phyloP scores from a whole-genome alignment of 2,329 filamentous ascomycete species.

The Monosporascus cannonballus region DNA sequence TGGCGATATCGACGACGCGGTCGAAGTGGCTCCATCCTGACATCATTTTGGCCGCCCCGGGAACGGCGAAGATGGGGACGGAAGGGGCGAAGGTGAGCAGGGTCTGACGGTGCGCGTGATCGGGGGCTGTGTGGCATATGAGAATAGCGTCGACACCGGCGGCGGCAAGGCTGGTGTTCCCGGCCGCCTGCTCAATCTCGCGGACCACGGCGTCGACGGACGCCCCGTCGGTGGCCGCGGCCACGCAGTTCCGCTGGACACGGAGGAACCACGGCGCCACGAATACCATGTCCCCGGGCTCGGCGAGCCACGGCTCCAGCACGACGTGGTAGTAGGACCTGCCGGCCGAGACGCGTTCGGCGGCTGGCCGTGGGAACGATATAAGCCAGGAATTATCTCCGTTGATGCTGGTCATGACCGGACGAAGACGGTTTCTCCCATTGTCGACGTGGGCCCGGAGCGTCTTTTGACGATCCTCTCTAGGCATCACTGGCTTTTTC shows the following conservation, averaged over 20 bases:
- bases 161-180: neutral
- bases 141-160: conserved; percentile 9
- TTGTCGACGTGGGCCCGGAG: neutral
- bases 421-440: conserved; percentile 10
- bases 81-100: conserved; percentile 6
- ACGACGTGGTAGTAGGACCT: conserved; percentile 27
- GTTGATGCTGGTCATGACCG: conserved; percentile 26
- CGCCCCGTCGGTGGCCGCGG: conserved; percentile 4
- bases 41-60: conserved; percentile 2
- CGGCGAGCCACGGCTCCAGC: conserved; percentile 28
- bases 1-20: neutral
- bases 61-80: conserved; percentile 9
- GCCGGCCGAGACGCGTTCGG: conserved; percentile 11
- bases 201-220: conserved; percentile 8
- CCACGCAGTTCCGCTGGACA: neutral
- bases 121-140: conserved; percentile 2
- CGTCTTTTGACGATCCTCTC: neutral
- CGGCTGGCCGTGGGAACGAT: conserved; percentile 24
- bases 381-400: conserved; percentile 30
- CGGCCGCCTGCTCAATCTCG: conserved; percentile 9
- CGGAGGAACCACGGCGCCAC: conserved; percentile 5
- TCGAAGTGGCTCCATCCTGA: conserved; percentile 8
- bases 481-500: neutral
- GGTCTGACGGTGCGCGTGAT: conserved; percentile 8
- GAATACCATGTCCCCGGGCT: conserved; percentile 1